Conservation (phyloP, 192 early-diverging fungal genomes). For the Coemansia sp. region DNA sequence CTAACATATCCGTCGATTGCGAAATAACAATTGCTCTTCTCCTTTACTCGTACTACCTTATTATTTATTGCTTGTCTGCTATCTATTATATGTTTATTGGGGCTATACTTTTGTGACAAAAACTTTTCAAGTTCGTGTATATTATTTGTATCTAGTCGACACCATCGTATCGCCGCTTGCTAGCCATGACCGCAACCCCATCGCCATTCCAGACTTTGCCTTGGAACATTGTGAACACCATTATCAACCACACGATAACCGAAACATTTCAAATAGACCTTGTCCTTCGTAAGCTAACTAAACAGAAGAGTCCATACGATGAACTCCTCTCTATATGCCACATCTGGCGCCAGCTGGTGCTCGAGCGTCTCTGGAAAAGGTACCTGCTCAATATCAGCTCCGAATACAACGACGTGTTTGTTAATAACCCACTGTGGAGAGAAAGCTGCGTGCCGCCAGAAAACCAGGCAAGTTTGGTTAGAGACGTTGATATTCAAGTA, state of each 20-base stretch:
- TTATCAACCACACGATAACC: background rate
- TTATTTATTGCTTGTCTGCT: background rate
- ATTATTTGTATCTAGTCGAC: background rate
- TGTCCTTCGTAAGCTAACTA: background rate
- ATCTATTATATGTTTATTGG: background rate
- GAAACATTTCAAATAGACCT: background rate
- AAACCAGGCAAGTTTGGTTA: background rate
- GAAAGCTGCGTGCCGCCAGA: background rate
- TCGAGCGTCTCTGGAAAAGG: background rate
- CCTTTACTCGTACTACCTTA: background rate
- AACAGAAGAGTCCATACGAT: background rate
- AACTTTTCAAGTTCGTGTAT: background rate
- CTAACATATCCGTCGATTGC: background rate
- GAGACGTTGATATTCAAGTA: background rate
- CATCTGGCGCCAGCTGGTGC: conserved; percentile 1
- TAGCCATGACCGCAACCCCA: background rate
- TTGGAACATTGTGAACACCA: conserved; percentile 5
- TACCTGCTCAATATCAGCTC: background rate
- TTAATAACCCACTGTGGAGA: background rate
- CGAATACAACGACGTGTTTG: background rate
- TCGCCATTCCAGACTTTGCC: conserved; percentile 1
- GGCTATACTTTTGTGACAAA: background rate
- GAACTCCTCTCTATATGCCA: background rate
- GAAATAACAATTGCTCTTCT: background rate
- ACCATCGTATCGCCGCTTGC: background rate